Base-by-base conservation (phyloP, 805 yeast species). In the Grigorovia transvaalensis region DNA sequence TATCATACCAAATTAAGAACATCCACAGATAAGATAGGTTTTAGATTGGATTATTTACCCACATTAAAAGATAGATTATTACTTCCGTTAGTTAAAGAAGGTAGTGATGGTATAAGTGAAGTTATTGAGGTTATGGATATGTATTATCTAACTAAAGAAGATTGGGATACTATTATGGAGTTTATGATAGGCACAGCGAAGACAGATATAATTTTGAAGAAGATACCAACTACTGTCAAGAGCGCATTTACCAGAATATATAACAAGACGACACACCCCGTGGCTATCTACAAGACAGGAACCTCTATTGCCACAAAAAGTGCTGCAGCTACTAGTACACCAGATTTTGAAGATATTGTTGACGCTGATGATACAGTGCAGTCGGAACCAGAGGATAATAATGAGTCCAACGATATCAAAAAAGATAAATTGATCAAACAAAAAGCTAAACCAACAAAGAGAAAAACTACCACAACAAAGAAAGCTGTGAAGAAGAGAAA, bases 161-260 rank as follows among this genome's bases (percentile, higher is more conserved):
- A 93, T 67, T 91, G 95, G 90, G 98, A 91, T 62, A 77, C 76
- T 20, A 71, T 93, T 11, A 74, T 88, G 77, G 97, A 90, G 56
- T 79, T 90, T 55, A 84, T 88, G 17, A 82, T 89, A 12, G 96
- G 96, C 0, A 75, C 74, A 13, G 74, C 67, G 15, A 61, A 67
- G 40, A 74, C 79, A 17, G 79, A 76, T 7, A 60, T 64, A 0
- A 56, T 71, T 11, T 57, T 71, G 9, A 87, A 87, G 67, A 76
- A 78, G 59, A 75, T 91, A 4, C 81, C 91, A 9, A 78, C 96
- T 1, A 75, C 82, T n/a, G 81, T 80, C 15, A 95, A 93, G 65
- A 73, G 91, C 6, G 85, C 87, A 8, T 88, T 93, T 67, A 93
- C 99, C 0, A 75, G 96, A 57, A 80, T 77, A 56, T 93, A 93